A percentile compares a stretch with the other conserved stretches of the same genome.
phyloP scores from a whole-genome alignment of 768 basidiomycete species.

The Xerocomus spinulosus region DNA sequence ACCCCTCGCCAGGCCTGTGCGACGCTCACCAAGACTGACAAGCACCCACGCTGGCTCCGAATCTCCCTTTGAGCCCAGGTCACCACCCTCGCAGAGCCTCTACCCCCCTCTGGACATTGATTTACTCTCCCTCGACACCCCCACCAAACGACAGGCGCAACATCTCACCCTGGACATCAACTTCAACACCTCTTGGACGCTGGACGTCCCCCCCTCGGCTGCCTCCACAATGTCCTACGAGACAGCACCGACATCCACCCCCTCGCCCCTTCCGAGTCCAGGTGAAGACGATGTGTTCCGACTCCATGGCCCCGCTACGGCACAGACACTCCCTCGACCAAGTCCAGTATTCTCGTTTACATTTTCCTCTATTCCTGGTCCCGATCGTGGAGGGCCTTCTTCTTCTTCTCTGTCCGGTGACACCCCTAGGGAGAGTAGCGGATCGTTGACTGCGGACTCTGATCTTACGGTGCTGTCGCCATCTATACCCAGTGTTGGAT shows the following conservation, averaged over 20 bases:
- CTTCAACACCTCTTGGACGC: slow-evolving; percentile 12
- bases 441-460: slow-evolving; percentile 16
- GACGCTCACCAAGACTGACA: slow-evolving; percentile 7
- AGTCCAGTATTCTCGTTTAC: slow-evolving; percentile 6
- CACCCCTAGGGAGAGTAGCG: slow-evolving; percentile 2
- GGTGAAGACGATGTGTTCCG: slow-evolving; percentile 13
- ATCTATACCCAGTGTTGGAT: slow-evolving; percentile 10
- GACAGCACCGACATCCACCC: slow-evolving; percentile 12
- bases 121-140: slow-evolving; percentile 6
- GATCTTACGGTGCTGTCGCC: slow-evolving; percentile 20
- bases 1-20: neutral
- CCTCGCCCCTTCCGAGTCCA: slow-evolving; percentile 9
- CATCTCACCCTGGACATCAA: slow-evolving; percentile 24
- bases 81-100: neutral
- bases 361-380: slow-evolving; percentile 2
- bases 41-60: slow-evolving; percentile 10
- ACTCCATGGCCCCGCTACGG: neutral
- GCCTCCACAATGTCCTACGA: slow-evolving; percentile 21
- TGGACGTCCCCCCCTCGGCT: slow-evolving; percentile 16
- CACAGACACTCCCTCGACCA: slow-evolving; percentile 3
- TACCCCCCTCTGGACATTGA: slow-evolving; percentile 12
- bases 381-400: slow-evolving; percentile 5
- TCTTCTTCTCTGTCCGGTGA: slow-evolving; percentile 1
- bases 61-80: slow-evolving; percentile 20
- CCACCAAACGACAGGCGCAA: slow-evolving; percentile 4